Evolutionary conservation across 1,284 basidiomycete species (phyloP).

Genomic region (Rhodotorula sp.): DNA sequence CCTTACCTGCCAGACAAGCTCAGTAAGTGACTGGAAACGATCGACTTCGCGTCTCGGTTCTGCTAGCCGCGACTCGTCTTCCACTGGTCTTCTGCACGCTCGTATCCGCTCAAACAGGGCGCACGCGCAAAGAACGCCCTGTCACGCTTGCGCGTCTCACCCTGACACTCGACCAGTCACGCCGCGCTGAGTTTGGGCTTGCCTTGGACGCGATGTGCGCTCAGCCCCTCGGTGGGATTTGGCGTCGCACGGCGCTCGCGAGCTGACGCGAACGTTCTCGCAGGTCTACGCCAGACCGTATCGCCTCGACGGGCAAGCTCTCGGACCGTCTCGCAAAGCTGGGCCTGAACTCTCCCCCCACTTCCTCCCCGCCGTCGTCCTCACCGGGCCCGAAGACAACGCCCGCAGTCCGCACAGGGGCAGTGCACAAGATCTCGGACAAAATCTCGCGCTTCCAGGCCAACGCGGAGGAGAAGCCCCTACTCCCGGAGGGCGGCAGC

Average conservation of each 20-base stretch:
- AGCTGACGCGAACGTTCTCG: no score
- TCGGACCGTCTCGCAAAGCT: conserved; percentile 1
- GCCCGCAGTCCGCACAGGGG: conserved; percentile 11
- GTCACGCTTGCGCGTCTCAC: not conserved
- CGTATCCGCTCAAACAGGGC: not conserved
- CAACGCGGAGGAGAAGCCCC: conserved; percentile 22
- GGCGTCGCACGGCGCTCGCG: no score
- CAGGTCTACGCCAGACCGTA: conserved; percentile 4
- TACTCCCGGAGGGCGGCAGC: conserved; percentile 26
- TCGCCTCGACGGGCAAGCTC: conserved; percentile 3
- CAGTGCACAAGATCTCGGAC: conserved; percentile 22
- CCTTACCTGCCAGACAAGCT: not conserved
- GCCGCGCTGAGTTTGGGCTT: not conserved
- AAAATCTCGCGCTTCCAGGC: conserved; percentile 34
- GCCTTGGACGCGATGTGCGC: no score
- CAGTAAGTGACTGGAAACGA: no score
- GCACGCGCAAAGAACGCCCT: not conserved
- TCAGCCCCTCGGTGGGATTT: no score
- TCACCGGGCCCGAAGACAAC: not conserved
- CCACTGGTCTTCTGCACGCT: not conserved
- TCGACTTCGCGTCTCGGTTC: no score
- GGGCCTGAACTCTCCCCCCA: not conserved
- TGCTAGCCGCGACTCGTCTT: not conserved
- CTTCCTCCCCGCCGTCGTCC: not conserved
- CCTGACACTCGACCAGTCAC: not conserved